Evolutionary conservation across 495 filamentous ascomycete genomes (phyloP).

Genomic region (Neurospora sublineolata): DNA sequence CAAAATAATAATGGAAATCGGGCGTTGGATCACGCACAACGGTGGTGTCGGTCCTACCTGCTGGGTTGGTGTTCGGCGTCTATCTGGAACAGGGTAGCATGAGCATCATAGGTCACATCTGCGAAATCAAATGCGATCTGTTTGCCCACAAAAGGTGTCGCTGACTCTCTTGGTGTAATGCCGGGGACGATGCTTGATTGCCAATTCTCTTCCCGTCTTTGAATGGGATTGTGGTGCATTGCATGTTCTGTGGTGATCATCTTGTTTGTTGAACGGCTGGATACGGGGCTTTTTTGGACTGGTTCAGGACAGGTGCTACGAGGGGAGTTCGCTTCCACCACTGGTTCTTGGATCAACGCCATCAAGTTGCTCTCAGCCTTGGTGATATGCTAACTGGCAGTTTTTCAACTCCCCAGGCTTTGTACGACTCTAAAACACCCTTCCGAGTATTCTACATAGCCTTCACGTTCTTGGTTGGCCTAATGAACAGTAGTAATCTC

Average conservation of each 20-base stretch:
- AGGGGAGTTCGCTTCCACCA: background rate
- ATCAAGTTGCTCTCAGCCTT: background rate
- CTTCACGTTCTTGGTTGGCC: background rate
- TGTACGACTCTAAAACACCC: background rate
- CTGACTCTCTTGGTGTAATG: conserved; percentile 50
- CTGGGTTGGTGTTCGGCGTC: conserved; percentile 32
- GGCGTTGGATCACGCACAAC: background rate
- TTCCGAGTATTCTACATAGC: background rate
- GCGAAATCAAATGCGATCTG: conserved; percentile 40
- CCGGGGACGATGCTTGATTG: conserved; percentile 81
- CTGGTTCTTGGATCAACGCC: background rate
- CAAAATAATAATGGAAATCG: conserved; percentile 5
- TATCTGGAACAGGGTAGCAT: conserved; percentile 31
- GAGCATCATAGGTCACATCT: conserved; percentile 34
- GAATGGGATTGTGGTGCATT: background rate
- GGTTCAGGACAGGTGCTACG: background rate
- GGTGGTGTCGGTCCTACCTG: background rate
- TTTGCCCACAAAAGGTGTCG: conserved; percentile 69
- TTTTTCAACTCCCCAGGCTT: background rate
- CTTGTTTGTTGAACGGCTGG: background rate
- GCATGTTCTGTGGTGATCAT: background rate
- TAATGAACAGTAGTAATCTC: background rate
- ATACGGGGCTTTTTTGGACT: background rate
- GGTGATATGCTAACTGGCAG: background rate
- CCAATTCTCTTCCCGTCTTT: conserved; percentile 44